Evolutionary conservation across 2,329 filamentous ascomycete genomes (phyloP).

Genomic region (Alternaria novae-zelandiae): DNA sequence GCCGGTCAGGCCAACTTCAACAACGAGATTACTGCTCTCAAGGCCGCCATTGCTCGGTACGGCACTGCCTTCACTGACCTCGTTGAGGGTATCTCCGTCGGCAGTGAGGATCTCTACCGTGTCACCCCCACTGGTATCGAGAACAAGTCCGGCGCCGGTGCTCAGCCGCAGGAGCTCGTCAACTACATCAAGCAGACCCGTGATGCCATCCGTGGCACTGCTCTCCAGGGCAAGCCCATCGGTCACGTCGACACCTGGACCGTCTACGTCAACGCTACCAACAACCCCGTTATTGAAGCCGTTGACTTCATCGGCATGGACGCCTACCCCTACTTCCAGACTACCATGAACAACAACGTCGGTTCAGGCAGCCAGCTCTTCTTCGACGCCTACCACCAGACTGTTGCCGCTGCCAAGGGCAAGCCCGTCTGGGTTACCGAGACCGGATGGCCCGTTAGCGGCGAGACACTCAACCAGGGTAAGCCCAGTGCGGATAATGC

Average conservation of each 20-base stretch:
- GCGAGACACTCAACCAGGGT: constrained; percentile 65
- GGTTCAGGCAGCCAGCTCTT: constrained; percentile 70
- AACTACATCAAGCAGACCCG: constrained; percentile 75
- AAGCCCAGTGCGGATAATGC: constrained; percentile 72
- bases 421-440: constrained; percentile 87
- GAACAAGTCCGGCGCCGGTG: constrained; percentile 68
- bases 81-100: constrained; percentile 83
- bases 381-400: constrained; percentile 68
- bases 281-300: constrained; percentile 71
- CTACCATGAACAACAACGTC: constrained; percentile 63
- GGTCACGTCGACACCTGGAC: constrained; percentile 94
- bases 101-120: constrained; percentile 74
- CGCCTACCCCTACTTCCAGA: constrained; percentile 84
- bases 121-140: constrained; percentile 71
- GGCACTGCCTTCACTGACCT: constrained; percentile 69
- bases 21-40: constrained; percentile 77
- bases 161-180: constrained; percentile 66
- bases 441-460: constrained; percentile 84
- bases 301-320: constrained; percentile 84
- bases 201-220: constrained; percentile 67
- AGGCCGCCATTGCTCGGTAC: constrained; percentile 71
- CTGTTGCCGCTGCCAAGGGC: constrained; percentile 63
- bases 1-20: constrained; percentile 67
- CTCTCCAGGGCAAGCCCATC: constrained; percentile 64
- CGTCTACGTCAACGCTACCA: constrained; percentile 69